phyloP scores from a whole-genome alignment of 106 monocot genomes.

The Iris macrosiphon region DNA sequence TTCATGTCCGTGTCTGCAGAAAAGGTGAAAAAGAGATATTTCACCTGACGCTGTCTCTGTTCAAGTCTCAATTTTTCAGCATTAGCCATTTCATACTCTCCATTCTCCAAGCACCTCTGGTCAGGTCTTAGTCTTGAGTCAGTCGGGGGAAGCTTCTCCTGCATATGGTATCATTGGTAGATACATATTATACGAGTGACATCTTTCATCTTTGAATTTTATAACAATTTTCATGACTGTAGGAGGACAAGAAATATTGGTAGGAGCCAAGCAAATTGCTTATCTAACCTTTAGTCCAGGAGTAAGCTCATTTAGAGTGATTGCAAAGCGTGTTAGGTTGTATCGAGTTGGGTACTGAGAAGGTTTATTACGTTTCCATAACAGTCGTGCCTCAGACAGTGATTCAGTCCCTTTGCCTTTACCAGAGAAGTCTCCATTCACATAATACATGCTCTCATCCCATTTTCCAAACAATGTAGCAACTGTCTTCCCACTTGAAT shows the following conservation, averaged over 20 bases:
- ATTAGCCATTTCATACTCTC: constrained; percentile 92
- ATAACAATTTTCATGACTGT: background rate
- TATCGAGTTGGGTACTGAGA: constrained; percentile 72
- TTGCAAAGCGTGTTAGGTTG: constrained; percentile 89
- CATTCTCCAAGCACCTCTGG: constrained; percentile 96
- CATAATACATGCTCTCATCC: constrained; percentile 91
- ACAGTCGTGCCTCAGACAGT: constrained; percentile 42
- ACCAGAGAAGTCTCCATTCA: constrained; percentile 51
- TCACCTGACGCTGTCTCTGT: constrained; percentile 93
- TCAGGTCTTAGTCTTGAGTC: constrained; percentile 96
- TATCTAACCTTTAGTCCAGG: constrained; percentile 68
- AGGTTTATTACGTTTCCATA: constrained; percentile 86
- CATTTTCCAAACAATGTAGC: constrained; percentile 89
- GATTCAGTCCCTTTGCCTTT: constrained; percentile 75
- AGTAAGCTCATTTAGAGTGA: constrained; percentile 87
- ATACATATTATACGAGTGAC: background rate
- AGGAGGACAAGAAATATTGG: too few relatives aligned
- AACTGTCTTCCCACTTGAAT: constrained; percentile 58
- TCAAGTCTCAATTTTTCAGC: constrained; percentile 91
- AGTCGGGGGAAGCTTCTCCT: constrained; percentile 97
- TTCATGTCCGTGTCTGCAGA: too few relatives aligned
- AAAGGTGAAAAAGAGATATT: too few relatives aligned
- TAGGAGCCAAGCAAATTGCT: background rate
- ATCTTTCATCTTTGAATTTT: background rate
- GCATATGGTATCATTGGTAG: constrained; percentile 4